These are phyloP conservation scores for Microsporum ferrugineum DNA, from an alignment of 2,329 filamentous ascomycete species.

Conservation along the genomic window DNA sequence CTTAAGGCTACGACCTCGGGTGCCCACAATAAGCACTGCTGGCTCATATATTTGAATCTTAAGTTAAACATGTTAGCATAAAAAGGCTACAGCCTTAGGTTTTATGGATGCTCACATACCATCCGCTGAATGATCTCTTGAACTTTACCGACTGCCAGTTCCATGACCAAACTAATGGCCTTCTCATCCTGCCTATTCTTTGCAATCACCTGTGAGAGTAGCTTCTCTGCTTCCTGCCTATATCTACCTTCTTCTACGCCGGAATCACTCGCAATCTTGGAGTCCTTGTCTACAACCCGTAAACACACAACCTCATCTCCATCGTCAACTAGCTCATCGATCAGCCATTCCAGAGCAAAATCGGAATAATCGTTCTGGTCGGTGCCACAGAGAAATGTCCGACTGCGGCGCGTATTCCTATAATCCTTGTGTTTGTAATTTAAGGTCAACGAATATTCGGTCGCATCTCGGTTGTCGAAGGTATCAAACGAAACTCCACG, in stretches of 20 bases:
- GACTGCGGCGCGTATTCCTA: conserved; percentile 64
- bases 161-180: conserved; percentile 72
- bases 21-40: conserved; percentile 82
- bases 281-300: conserved; percentile 73
- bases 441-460: conserved; percentile 66
- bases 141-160: conserved; percentile 80
- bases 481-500: conserved; percentile 64
- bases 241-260: conserved; percentile 58
- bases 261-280: conserved; percentile 52
- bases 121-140: conserved; percentile 83
- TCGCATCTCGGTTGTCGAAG: conserved; percentile 54
- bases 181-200: conserved; percentile 69
- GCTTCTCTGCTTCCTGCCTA: conserved; percentile 58
- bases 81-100: not conserved
- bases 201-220: conserved; percentile 64
- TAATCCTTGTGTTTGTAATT: conserved; percentile 81
- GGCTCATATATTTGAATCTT: conserved; percentile 88
- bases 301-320: conserved; percentile 89
- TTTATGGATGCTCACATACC: conserved; percentile 41
- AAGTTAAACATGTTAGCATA: conserved; percentile 9
- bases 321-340: conserved; percentile 85
- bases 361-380: conserved; percentile 88
- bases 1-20: conserved; percentile 69
- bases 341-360: conserved; percentile 81
- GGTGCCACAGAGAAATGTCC: conserved; percentile 81